Base-by-base conservation (phyloP, 495 filamentous ascomycete species). In the Penicillium cosmopolitanum region DNA sequence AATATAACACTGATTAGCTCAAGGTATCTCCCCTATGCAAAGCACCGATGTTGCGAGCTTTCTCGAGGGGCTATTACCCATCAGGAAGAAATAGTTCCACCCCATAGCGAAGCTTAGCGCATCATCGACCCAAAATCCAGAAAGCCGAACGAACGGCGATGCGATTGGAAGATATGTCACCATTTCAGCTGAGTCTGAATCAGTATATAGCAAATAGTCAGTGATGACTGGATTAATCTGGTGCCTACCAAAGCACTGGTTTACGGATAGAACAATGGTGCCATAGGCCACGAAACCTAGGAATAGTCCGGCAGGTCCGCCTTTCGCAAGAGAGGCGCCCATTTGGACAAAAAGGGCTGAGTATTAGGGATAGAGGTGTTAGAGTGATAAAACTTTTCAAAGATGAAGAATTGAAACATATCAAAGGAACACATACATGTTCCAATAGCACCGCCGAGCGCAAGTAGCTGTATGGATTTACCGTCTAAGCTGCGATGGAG, bases 71-170 rank as follows among this genome's bases (percentile, higher is more conserved):
- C 19, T 21, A 21, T 21, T 48, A 72, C 69, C 69, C 64, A 70
- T 70, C 6, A 56, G 56, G 35, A 85, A 66, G 65, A 84, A 87
- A 67, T 84, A 88, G 63, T 92, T 92, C 81, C 87, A 92, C 6
- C 88, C 78, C 31, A 79, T 77, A 8, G 78, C 78, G 42, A 83
- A 78, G 34, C 79, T 70, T 58, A 79, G 78, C 5, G 80, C 82
- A 56, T 81, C 89, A 70, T 92, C 89, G 23, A 93, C 89, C 75
- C 85, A 93, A 51, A 83, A 80, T n/a, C 89, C 88, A n/a, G 88
- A 88, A 63, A 93, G 86, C n/a, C 89, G 86, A 66, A 93, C 89
- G 66, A 93, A 93, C 2, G 89, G 89, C 12, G 86, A 88, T 11
- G 85, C 85, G 38, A 94, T 86, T 11, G 90, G 89, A 47, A 92